Percentiles rank a stretch among this genome's conserved stretches.
Conservation (phyloP, 441 rosid species). For the Brassica balearica region DNA sequence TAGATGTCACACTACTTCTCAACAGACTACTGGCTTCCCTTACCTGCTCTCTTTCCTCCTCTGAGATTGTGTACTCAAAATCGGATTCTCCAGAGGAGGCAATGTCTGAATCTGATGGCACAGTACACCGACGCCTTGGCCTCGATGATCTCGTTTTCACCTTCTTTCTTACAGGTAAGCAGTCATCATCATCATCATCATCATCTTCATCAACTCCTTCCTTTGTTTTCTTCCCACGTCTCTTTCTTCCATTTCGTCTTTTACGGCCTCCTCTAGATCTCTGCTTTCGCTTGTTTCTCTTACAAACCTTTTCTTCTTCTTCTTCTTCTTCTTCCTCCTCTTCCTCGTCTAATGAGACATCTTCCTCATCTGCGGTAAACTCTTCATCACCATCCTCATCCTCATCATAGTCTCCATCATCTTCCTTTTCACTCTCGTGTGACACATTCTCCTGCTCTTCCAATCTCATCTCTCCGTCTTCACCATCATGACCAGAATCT, state of each 20-base stretch:
- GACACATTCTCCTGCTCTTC: slow-evolving; percentile 62
- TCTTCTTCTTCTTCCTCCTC: slow-evolving; percentile 64
- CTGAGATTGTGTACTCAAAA: slow-evolving; percentile 83
- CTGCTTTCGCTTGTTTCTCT: slow-evolving; percentile 44
- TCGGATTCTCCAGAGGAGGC: slow-evolving; percentile 69
- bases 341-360: slow-evolving; percentile 77
- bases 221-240: slow-evolving; percentile 56
- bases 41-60: slow-evolving; percentile 94
- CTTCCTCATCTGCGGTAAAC: slow-evolving; percentile 70
- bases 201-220: slow-evolving; percentile 46
- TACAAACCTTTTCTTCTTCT: slow-evolving; percentile 43
- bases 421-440: slow-evolving; percentile 58
- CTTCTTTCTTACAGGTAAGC: slow-evolving; percentile 49
- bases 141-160: slow-evolving; percentile 46
- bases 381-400: slow-evolving; percentile 73
- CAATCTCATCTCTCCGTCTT: slow-evolving; percentile 48
- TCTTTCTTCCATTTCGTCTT: slow-evolving; percentile 59
- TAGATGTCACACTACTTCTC: slow-evolving; percentile 57
- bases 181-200: slow-evolving; percentile 57
- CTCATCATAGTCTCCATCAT: slow-evolving; percentile 52
- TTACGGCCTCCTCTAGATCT: slow-evolving; percentile 48
- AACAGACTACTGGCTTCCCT: slow-evolving; percentile 68
- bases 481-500: slow-evolving; percentile 47
- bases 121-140: slow-evolving; percentile 56
- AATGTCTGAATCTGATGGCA: slow-evolving; percentile 81